phyloP scores from a whole-genome alignment of 202 grass and related monocot species.

The Schoenoplectus triqueter region DNA sequence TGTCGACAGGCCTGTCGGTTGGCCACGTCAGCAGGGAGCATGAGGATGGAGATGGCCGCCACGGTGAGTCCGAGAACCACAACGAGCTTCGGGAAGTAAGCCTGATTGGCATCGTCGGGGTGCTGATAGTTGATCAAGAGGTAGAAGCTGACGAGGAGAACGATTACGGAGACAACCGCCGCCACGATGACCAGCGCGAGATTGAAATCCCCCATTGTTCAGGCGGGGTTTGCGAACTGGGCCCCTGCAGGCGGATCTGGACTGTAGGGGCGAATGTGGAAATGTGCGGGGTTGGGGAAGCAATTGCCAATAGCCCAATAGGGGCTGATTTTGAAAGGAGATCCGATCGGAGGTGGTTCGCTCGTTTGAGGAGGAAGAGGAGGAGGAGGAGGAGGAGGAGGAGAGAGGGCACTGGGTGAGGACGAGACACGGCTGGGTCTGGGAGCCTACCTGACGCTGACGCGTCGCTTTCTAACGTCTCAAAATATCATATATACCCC shows the following conservation, averaged over 20 bases:
- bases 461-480: neutral
- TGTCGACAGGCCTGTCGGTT: constrained; percentile 71
- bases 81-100: constrained; percentile 93
- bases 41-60: constrained; percentile 93
- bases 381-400: neutral
- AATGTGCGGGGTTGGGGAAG: neutral
- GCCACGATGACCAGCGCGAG: constrained; percentile 92
- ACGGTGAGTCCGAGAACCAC: constrained; percentile 85
- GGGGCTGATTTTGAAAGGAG: constrained; percentile 15
- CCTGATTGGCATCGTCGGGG: constrained; percentile 96
- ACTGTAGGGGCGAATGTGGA: constrained; percentile 15
- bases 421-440: neutral
- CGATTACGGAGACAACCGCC: constrained; percentile 68
- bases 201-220: constrained; percentile 91
- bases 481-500: constrained; percentile 1
- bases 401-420: constrained; percentile 31
- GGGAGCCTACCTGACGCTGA: neutral
- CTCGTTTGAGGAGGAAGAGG: constrained; percentile 41
- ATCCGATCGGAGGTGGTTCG: constrained; percentile 31
- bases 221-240: constrained; percentile 20
- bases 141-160: constrained; percentile 88
- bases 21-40: constrained; percentile 98
- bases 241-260: neutral
- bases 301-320: too few relatives aligned
- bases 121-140: constrained; percentile 98